Evolutionary conservation across 306 rosid genomes (phyloP).

Genomic region (Lithocarpus polystachyus): DNA sequence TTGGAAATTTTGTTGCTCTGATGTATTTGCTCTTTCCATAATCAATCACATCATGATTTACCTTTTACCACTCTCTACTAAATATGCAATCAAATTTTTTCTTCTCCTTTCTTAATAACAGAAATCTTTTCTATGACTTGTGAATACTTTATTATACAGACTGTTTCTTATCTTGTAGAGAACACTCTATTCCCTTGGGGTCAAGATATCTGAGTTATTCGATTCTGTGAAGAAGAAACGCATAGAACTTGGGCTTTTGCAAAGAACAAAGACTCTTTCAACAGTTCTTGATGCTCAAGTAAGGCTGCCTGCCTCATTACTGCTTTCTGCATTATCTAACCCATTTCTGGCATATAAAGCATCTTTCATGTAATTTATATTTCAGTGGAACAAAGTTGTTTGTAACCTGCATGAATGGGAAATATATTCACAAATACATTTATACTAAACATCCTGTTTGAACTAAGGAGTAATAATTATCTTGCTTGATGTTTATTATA

Average conservation of each 20-base stretch:
- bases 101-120: too few relatives aligned
- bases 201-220: constrained; percentile 51
- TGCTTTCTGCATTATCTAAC: neutral
- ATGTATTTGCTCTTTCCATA: neutral
- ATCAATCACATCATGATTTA: neutral
- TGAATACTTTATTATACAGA: neutral
- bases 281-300: constrained; percentile 76
- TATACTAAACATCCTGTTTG: neutral
- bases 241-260: constrained; percentile 54
- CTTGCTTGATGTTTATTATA: neutral
- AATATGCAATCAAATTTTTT: neutral
- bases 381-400: neutral
- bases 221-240: constrained; percentile 59
- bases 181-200: constrained; percentile 53
- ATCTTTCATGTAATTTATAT: neutral
- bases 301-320: constrained; percentile 25
- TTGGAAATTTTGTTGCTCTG: neutral
- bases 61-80: neutral
- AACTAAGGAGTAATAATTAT: neutral
- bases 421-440: neutral
- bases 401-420: neutral
- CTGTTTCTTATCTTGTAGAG: constrained; percentile 41
- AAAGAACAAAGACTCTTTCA: constrained; percentile 54
- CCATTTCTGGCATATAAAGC: neutral
- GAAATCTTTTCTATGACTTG: too few relatives aligned